phyloP scores from a whole-genome alignment of 805 yeast genomes.

The Candida tallmaniae region DNA sequence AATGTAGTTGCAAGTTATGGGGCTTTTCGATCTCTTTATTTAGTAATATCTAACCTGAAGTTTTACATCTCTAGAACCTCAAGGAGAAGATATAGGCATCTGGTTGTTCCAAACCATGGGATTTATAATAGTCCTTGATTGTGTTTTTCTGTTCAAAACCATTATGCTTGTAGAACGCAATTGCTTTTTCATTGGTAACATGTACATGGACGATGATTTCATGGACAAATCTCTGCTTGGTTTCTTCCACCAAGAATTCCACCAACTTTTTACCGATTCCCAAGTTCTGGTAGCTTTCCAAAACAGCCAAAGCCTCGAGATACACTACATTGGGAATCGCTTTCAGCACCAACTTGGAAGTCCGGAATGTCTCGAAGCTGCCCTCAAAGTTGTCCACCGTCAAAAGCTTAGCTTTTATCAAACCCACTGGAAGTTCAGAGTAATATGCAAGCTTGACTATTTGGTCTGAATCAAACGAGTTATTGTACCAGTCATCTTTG shows the following conservation, averaged over 20 bases:
- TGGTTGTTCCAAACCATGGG: constrained; percentile 41
- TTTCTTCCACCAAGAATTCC: constrained; percentile 50
- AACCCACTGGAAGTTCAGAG: constrained; percentile 80
- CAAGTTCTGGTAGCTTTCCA: constrained; percentile 54
- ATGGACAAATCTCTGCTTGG: constrained; percentile 50
- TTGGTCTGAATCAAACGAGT: constrained; percentile 43
- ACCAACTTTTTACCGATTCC: constrained; percentile 63
- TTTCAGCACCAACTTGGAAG: constrained; percentile 19
- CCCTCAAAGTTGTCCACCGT: constrained; percentile 30
- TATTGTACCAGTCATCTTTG: constrained; percentile 48
- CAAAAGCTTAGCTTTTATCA: constrained; percentile 53
- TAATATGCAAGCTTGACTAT: constrained; percentile 58
- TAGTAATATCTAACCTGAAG: too few species aligned
- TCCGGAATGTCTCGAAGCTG: constrained; percentile 22
- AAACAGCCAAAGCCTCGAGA: constrained; percentile 64
- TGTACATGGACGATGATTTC: constrained; percentile 53
- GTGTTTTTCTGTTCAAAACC: constrained; percentile 43
- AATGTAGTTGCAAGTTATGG: too few species aligned
- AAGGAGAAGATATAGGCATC: constrained; percentile 42
- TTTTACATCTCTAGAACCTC: constrained; percentile 16
- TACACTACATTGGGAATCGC: constrained; percentile 51
- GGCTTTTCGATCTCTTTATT: too few species aligned
- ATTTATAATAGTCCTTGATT: constrained; percentile 44
- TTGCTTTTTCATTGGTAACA: constrained; percentile 34
- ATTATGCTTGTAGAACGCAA: constrained; percentile 47